phyloP scores from a whole-genome alignment of 768 basidiomycete species.

The Tulasnella calospora region DNA sequence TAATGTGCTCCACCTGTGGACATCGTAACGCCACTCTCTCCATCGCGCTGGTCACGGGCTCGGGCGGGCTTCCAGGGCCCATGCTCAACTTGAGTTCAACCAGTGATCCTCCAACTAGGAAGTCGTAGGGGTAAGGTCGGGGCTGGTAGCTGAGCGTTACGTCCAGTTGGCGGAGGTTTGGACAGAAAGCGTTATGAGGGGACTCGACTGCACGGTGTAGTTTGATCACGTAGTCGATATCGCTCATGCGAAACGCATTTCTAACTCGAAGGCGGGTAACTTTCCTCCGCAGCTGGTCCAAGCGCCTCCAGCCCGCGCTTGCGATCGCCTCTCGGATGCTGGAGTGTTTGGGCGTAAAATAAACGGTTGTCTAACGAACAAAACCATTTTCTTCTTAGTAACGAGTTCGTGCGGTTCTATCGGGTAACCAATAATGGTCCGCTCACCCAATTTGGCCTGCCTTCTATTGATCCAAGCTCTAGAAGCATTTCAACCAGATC shows the following conservation, averaged over 20 bases:
- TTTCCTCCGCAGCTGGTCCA: not conserved
- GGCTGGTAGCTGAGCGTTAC: too few species aligned
- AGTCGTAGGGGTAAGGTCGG: too few species aligned
- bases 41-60: too few species aligned
- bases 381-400: too few species aligned
- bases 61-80: too few species aligned
- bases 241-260: not conserved
- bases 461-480: not conserved
- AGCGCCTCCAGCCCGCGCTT: not conserved
- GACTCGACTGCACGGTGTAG: not conserved
- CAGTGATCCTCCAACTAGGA: too few species aligned
- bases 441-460: not conserved
- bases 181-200: not conserved
- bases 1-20: too few species aligned
- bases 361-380: not conserved
- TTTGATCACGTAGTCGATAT: not conserved
- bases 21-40: too few species aligned
- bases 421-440: too few species aligned
- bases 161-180: not conserved
- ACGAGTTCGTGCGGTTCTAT: too few species aligned
- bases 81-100: too few species aligned
- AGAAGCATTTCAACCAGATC: not conserved
- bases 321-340: not conserved
- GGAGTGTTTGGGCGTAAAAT: not conserved
- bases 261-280: not conserved